Evolutionary conservation across 2,329 filamentous ascomycete species (phyloP), one percentile per base, ranked within the genome.

Genomic region (Colletotrichum abscissum): DNA sequence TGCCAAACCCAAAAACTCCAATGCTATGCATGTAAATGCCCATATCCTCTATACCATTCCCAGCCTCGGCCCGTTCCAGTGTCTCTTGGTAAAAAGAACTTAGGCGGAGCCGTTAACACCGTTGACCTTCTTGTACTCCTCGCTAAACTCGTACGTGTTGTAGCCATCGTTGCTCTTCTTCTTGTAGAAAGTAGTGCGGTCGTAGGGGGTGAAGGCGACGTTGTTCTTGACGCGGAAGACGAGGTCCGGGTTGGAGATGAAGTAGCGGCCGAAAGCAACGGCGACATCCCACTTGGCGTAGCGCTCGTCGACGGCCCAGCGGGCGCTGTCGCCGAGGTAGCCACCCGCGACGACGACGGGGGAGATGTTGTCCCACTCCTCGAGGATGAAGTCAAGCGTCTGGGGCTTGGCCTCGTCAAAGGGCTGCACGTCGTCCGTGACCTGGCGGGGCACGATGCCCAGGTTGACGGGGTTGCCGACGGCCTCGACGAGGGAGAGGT

Each of bases 231-330:
- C 63, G n/a, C 82, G 79, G 76, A 81, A 86, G 1, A 83, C 79
- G 63, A 86, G 75, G 67, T 86, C 84, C 1, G 84, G 84, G 74
- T 85, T 86, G 22, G 83, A 76, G 12, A 81, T 84, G 69, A 80
- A 86, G 16, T 78, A 77, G 35, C 84, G 75, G 12, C 84, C 84
- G 74, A 86, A 81, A 1, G 76, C 82, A 72, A 86, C 67, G 24
- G 74, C 54, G 30, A 76, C 33, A 70, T 76, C 73, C 70, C 70
- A 75, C 74, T 77, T 78, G 9, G 67, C 64, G 59, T 77, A 77
- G 24, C 78, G 73, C 42, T 78, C 75, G 12, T 83, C 81, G 8
- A 80, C 77, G 14, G 79, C 60, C 26, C 52, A 33, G 35, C 57
- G 75, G 1, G 81, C 81, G 9, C 64, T 64, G 60, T 77, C 74